Conservation (phyloP, 2,329 filamentous ascomycete species). For the Colletotrichum karsti region DNA sequence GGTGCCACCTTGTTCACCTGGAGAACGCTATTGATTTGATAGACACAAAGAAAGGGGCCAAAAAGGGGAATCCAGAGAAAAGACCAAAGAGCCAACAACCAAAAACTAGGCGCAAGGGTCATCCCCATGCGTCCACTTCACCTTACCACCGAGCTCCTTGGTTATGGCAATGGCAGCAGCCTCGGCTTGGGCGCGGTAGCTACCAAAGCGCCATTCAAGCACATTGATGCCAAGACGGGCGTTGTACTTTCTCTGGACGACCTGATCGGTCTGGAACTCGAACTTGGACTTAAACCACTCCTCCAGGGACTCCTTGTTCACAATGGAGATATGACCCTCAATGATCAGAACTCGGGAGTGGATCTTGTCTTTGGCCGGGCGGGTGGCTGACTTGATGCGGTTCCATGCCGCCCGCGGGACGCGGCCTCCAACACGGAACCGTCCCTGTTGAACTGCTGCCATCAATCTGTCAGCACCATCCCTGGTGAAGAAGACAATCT, state of each 20-base stretch:
- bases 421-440: neutral
- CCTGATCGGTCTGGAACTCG: neutral
- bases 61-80: too few relatives aligned
- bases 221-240: neutral
- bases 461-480: neutral
- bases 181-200: neutral
- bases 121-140: neutral
- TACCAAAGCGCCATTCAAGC: constrained; percentile 15
- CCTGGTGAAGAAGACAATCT: constrained; percentile 4
- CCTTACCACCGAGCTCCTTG: neutral
- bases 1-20: too few relatives aligned
- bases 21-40: too few relatives aligned
- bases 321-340: neutral
- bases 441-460: neutral
- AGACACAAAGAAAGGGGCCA: too few relatives aligned
- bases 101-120: neutral
- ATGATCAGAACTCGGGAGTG: neutral
- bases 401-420: neutral
- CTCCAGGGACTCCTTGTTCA: neutral
- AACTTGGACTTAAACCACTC: neutral
- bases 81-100: too few relatives aligned
- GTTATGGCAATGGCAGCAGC: neutral
- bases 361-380: neutral
- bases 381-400: neutral
- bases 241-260: neutral